A percentile compares a stretch with the other conserved stretches of the same genome.
phyloP scores from a whole-genome alignment of 1,284 basidiomycete species.

The Meira miltonrushii region DNA sequence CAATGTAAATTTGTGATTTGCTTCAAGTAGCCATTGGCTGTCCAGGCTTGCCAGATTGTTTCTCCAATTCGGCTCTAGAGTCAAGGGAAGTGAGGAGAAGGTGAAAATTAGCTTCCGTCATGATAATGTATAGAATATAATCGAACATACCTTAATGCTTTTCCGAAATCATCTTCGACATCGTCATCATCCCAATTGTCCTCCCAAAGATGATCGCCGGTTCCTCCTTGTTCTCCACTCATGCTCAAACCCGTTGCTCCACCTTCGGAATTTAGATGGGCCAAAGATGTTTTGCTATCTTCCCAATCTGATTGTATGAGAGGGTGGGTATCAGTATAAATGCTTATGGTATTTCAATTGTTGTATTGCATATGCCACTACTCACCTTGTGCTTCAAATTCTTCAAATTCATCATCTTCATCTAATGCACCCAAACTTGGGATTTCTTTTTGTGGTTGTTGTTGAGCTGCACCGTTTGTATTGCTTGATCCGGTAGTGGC shows the following conservation, averaged over 20 bases:
- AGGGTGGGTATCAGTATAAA: neutral
- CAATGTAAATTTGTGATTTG: no score
- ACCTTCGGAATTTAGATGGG: slow-evolving; percentile 61
- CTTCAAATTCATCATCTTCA: slow-evolving; percentile 52
- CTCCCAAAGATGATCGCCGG: slow-evolving; percentile 75
- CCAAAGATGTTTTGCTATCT: slow-evolving; percentile 64
- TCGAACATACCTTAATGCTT: slow-evolving; percentile 75
- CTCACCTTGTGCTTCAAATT: slow-evolving; percentile 49
- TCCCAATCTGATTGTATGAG: slow-evolving; percentile 67
- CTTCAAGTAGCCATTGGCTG: neutral
- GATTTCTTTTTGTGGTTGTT: slow-evolving; percentile 16
- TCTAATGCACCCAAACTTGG: slow-evolving; percentile 47
- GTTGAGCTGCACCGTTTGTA: slow-evolving; percentile 49
- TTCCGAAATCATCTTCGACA: slow-evolving; percentile 93
- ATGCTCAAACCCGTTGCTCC: slow-evolving; percentile 21
- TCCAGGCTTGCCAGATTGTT: neutral
- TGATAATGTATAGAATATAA: no score
- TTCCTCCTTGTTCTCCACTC: slow-evolving; percentile 23
- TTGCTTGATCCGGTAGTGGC: neutral
- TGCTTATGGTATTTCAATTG: neutral
- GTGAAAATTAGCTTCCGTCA: neutral
- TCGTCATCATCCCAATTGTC: slow-evolving; percentile 99
- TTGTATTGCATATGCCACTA: slow-evolving; percentile 1
- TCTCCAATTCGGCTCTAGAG: neutral
- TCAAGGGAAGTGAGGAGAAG: neutral